Evolutionary conservation across 2,329 filamentous ascomycete species (phyloP).

Genomic region (Cladophialophora immunda): DNA sequence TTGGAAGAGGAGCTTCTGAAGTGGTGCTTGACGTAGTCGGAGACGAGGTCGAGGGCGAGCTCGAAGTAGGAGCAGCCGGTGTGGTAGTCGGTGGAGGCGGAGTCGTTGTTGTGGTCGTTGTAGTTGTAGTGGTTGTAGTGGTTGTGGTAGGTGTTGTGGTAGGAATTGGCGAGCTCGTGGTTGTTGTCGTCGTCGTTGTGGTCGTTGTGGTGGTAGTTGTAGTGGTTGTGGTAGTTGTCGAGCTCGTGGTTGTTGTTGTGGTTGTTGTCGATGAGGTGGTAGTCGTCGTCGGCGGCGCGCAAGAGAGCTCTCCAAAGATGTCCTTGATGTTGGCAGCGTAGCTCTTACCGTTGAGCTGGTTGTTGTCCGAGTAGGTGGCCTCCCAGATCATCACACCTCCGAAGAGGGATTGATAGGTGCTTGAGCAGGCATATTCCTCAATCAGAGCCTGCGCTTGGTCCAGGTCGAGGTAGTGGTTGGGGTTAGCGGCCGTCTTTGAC

Average conservation of each 20-base stretch:
- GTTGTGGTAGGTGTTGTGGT: constrained; percentile 4
- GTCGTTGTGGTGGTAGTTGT: constrained; percentile 26
- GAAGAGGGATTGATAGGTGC: constrained; percentile 52
- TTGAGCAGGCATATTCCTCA: constrained; percentile 50
- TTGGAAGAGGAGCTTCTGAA: neutral
- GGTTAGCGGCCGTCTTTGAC: constrained; percentile 42
- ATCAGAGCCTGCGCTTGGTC: constrained; percentile 57
- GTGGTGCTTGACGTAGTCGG: constrained; percentile 1
- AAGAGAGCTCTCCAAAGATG: constrained; percentile 46
- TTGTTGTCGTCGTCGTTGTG: constrained; percentile 24
- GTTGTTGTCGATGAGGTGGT: constrained; percentile 31
- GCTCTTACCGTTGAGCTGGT: constrained; percentile 53
- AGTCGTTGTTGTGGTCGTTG: constrained; percentile 24
- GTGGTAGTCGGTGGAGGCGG: constrained; percentile 8
- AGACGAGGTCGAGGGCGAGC: constrained; percentile 1
- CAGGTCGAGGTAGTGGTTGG: constrained; percentile 57
- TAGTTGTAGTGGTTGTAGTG: constrained; percentile 19
- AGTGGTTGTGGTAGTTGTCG: constrained; percentile 21
- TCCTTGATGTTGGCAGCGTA: constrained; percentile 61
- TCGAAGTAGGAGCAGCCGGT: neutral
- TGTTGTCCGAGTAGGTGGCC: constrained; percentile 58
- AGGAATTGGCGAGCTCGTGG: constrained; percentile 11
- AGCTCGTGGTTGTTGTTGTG: constrained; percentile 29
- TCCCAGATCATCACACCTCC: constrained; percentile 70
- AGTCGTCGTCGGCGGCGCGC: constrained; percentile 22